These are phyloP conservation scores for Gymnopus androsaceus DNA, from an alignment of 1,284 basidiomycete species.

Conservation along the genomic window DNA sequence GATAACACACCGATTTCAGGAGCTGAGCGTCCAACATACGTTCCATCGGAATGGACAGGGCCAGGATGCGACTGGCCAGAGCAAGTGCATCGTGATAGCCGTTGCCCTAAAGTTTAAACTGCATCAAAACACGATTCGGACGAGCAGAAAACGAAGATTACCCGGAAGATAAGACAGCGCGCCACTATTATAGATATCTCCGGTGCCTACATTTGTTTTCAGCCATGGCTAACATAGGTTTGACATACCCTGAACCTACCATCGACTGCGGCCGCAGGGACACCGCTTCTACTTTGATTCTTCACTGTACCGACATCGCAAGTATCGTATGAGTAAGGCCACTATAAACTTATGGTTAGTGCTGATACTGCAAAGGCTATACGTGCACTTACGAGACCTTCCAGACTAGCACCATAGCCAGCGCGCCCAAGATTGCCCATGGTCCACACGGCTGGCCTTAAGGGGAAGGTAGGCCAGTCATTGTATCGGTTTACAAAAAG, in stretches of 20 bases:
- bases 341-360: constrained; percentile 38
- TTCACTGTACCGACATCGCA: constrained; percentile 74
- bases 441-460: constrained; percentile 67
- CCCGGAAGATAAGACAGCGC: constrained; percentile 69
- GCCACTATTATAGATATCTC: constrained; percentile 42
- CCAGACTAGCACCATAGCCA: constrained; percentile 50
- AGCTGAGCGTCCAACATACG: constrained; percentile 73
- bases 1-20: no score
- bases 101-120: no score
- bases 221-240: no score
- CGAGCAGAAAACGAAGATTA: no score
- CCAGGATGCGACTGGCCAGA: constrained; percentile 76
- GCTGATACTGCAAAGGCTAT: constrained; percentile 5
- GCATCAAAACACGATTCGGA: no score
- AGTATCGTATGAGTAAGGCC: constrained; percentile 77
- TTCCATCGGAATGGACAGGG: constrained; percentile 59
- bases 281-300: constrained; percentile 55
- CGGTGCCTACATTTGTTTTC: no score
- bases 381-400: constrained; percentile 43
- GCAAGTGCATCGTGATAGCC: constrained; percentile 84
- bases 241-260: no score
- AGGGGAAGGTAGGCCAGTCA: no score
- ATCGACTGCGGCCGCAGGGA: constrained; percentile 42
- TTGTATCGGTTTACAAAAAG: no score
- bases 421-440: constrained; percentile 61